Conservation (phyloP, 441 rosid genomes). For the Cnidoscolus chayamansa region DNA sequence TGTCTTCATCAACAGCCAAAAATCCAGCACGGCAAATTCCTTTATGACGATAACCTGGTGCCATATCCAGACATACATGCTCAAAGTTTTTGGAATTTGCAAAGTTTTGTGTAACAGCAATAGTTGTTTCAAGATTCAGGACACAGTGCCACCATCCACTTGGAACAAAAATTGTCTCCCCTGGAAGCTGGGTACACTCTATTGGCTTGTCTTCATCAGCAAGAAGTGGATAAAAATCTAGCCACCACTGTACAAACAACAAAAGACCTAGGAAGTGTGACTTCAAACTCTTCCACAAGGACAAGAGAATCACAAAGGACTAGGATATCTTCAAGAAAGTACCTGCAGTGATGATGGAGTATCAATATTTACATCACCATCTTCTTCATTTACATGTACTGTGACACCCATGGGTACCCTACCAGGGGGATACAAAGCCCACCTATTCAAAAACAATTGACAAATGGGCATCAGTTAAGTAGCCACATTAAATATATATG, state of each 20-base stretch:
- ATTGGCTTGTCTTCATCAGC: conserved; percentile 91
- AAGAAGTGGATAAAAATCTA: conserved; percentile 91
- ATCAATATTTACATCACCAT: conserved; percentile 89
- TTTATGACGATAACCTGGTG: conserved; percentile 94
- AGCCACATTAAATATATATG: conserved; percentile 16
- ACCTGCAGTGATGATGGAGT: conserved; percentile 96
- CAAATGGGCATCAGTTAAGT: conserved; percentile 21
- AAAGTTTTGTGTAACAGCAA: conserved; percentile 94
- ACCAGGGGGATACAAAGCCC: conserved; percentile 99
- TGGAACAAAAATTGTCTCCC: conserved; percentile 93
- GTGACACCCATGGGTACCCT: conserved; percentile 94
- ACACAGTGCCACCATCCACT: conserved; percentile 99
- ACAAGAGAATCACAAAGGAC: conserved; percentile 19
- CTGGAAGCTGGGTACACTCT: conserved; percentile 89
- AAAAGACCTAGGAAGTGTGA: conserved; percentile 18
- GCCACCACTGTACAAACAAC: conserved; percentile 74
- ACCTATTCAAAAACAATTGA: conserved; percentile 45
- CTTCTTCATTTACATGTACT: conserved; percentile 90
- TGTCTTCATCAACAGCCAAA: conserved; percentile 67
- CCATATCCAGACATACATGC: conserved; percentile 91
- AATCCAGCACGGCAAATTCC: conserved; percentile 94
- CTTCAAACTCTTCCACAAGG: conserved; percentile 14
- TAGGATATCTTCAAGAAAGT: conserved; percentile 23
- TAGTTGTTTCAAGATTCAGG: conserved; percentile 81
- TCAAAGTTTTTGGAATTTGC: conserved; percentile 81